Base-by-base conservation (phyloP, 2,329 filamentous ascomycete genomes). In the Ascomycota sp. region DNA sequence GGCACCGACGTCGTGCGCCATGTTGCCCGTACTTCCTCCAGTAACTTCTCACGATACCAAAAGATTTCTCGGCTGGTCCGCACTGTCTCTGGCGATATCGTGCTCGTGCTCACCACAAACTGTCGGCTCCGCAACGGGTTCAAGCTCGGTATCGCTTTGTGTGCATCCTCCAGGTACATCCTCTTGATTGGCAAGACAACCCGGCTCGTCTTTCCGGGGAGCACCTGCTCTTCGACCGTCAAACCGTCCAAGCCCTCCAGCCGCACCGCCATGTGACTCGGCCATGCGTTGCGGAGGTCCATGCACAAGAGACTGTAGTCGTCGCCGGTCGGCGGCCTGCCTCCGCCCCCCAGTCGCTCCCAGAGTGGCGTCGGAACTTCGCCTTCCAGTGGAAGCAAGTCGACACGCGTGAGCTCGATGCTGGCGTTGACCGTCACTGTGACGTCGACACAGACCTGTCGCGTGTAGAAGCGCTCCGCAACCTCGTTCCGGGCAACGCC, bases 381-480 rank as follows among this genome's bases (percentile, higher is more conserved):
- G 8, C 69, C 66, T 28, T 70, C 69, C 8, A 92, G 63, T 1
- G 82, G 74, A 22, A 89, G 51, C 12, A 91, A 63, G 43, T 94
- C 85, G 38, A 85, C 72, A 23, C 81, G 67, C 22, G 74, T 65
- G 8, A 94, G 59, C 43, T 94, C 82, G 19, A 94, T 63, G 43
- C 82, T 89, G 4, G 83, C 79, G 45, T 94, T 94, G 28, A 95
- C 86, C 5, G 86, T 94, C 11, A 94, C 69, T 0, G 76, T 80
- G 33, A 95, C 57, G 10, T 82, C 78, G 20, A 92, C 60, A 12
- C 75, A 74, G 11, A 92, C 64, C 45, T 89, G 80, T 24, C 85
- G 68, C 0, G 85, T 93, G 44, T 83, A 81, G 44, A 93, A 92
- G 22, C 69, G 64, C 23, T 76, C 72, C 17, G 65, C 62, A 2